phyloP scores from a whole-genome alignment of 2,329 filamentous ascomycete species.

The Fusarium dlaminii region DNA sequence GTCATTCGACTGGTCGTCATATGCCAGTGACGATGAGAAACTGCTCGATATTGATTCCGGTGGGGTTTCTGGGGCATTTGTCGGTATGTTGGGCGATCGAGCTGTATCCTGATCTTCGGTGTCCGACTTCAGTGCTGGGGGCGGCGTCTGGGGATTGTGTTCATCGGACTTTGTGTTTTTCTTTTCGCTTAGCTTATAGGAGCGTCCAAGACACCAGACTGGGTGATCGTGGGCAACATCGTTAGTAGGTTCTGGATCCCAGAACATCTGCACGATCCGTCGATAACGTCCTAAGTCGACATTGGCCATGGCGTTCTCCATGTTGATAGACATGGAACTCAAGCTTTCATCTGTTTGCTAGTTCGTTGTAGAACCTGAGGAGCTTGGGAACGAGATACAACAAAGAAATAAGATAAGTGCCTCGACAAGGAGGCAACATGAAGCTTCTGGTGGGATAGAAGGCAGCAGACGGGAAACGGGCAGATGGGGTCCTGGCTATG shows the following conservation, averaged over 20 bases:
- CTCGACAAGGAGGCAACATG: slow-evolving; percentile 11
- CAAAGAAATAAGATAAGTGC: background rate
- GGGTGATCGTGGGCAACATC: slow-evolving; percentile 72
- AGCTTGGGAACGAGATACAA: background rate
- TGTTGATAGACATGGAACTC: slow-evolving; percentile 22
- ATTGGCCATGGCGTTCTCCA: slow-evolving; percentile 57
- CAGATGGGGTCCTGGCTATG: slow-evolving; percentile 17
- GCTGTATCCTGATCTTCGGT: slow-evolving; percentile 26
- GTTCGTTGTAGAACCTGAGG: background rate
- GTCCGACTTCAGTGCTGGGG: slow-evolving; percentile 24
- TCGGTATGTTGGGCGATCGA: slow-evolving; percentile 28
- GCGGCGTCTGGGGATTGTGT: slow-evolving; percentile 36
- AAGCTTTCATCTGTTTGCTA: slow-evolving; percentile 22
- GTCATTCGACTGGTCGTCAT: slow-evolving; percentile 55
- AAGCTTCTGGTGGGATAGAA: slow-evolving; percentile 12
- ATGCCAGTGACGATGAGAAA: slow-evolving; percentile 61
- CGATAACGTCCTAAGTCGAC: slow-evolving; percentile 80
- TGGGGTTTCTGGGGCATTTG: slow-evolving; percentile 55
- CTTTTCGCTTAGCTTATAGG: slow-evolving; percentile 55
- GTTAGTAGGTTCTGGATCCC: slow-evolving; percentile 89
- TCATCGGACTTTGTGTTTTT: slow-evolving; percentile 13
- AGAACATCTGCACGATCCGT: slow-evolving; percentile 88
- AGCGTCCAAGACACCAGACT: slow-evolving; percentile 82
- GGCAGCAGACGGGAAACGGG: slow-evolving; percentile 7
- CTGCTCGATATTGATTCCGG: slow-evolving; percentile 61